Evolutionary conservation across 352 stramenopile genomes (phyloP).

Genomic region (Phytopythium vexans): DNA sequence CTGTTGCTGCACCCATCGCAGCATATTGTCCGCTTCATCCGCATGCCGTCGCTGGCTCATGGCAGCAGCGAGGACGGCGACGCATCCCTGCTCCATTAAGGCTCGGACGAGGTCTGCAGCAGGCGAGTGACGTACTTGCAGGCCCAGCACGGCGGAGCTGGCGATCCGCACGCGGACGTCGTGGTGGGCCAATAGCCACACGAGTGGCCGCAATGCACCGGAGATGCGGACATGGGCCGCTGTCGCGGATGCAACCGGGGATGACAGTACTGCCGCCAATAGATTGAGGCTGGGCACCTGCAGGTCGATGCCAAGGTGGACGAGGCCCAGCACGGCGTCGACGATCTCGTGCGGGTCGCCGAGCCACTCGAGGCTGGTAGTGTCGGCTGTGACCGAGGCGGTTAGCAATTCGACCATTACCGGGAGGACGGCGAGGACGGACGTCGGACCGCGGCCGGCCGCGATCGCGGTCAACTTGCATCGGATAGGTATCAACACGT

Average conservation of each 20-base stretch:
- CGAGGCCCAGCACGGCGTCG: slow-evolving; percentile 2
- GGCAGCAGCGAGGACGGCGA: slow-evolving; percentile 26
- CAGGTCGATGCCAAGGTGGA: slow-evolving; percentile 5
- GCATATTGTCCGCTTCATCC: slow-evolving; percentile 12
- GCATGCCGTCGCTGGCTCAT: slow-evolving; percentile 5
- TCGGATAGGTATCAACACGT: too few species aligned
- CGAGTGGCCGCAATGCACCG: slow-evolving; percentile 34
- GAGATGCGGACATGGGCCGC: slow-evolving; percentile 19
- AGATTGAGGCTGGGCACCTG: slow-evolving; percentile 3
- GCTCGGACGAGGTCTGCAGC: slow-evolving; percentile 27
- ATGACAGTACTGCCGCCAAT: too few species aligned
- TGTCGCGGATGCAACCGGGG: too few species aligned
- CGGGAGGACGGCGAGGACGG: too few species aligned
- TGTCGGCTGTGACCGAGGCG: too few species aligned
- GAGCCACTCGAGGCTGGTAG: too few species aligned
- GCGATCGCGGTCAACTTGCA: too few species aligned
- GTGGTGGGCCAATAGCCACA: slow-evolving; percentile 32
- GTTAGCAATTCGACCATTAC: too few species aligned
- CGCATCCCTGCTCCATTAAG: slow-evolving; percentile 47
- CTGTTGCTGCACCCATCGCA: slow-evolving; percentile 25
- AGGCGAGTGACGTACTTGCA: slow-evolving; percentile 19
- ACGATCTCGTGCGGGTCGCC: too few species aligned
- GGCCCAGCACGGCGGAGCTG: slow-evolving; percentile 12
- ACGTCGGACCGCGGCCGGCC: too few species aligned
- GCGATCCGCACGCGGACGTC: slow-evolving; percentile 12